These are phyloP conservation scores for Pterocarpus macrocarpus DNA, from an alignment of 306 rosid genomes.

Conservation along the genomic window DNA sequence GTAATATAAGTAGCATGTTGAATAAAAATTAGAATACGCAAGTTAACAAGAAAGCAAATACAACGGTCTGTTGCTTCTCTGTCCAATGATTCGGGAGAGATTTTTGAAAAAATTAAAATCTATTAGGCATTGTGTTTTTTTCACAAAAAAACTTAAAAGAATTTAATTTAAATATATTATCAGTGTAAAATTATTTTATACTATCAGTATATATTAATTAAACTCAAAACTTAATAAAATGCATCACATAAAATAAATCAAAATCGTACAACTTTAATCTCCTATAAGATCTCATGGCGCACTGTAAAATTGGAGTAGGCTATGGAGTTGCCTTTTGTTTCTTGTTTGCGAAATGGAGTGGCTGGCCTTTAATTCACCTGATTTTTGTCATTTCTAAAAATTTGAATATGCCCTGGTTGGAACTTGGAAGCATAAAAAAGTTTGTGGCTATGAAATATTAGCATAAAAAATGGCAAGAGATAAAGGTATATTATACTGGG, in stretches of 20 bases:
- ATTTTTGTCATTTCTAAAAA: background rate
- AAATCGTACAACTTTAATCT: background rate
- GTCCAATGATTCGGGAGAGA: conserved; percentile 27
- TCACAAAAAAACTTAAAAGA: background rate
- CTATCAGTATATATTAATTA: too few relatives aligned
- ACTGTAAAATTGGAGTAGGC: background rate
- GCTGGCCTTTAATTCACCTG: too few relatives aligned
- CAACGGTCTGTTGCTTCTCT: conserved; percentile 14
- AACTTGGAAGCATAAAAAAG: background rate
- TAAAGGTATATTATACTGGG: conserved; percentile 37
- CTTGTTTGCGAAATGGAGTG: background rate
- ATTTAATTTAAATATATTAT: too few relatives aligned
- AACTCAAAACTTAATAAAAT: too few relatives aligned
- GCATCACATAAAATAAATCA: background rate
- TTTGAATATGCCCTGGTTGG: background rate
- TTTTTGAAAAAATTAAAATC: background rate
- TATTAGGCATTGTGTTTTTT: background rate
- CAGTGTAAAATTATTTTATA: too few relatives aligned
- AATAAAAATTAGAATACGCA: background rate
- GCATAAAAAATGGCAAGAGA: conserved; percentile 6
- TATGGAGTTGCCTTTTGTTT: background rate
- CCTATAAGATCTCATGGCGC: background rate
- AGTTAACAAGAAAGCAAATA: conserved; percentile 1
- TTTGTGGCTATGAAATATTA: conserved; percentile 33
- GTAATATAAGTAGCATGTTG: background rate